Conservation (phyloP, 2,329 filamentous ascomycete genomes). For the Penicillium corylophilum region DNA sequence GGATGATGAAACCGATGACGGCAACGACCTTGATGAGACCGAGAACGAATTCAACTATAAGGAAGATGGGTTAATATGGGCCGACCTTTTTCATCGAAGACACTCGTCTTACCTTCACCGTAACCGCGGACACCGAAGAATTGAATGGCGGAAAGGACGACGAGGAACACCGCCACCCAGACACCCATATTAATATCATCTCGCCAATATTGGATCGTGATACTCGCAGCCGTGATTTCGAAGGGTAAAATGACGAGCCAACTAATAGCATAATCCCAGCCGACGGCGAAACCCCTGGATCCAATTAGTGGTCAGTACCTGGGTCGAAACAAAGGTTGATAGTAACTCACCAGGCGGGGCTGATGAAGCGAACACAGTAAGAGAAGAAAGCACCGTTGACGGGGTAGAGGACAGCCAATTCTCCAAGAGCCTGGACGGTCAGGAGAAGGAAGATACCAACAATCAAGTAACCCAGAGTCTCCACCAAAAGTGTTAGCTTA, state of each 20-base stretch:
- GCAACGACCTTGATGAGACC: constrained; percentile 59
- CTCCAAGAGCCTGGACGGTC: constrained; percentile 60
- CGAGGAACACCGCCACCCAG: constrained; percentile 59
- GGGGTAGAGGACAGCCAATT: constrained; percentile 62
- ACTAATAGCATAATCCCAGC: constrained; percentile 68
- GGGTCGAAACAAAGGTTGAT: background rate
- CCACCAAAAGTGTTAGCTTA: background rate
- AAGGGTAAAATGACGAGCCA: constrained; percentile 80
- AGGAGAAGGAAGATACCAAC: constrained; percentile 59
- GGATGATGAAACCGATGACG: constrained; percentile 66
- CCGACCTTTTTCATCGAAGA: background rate
- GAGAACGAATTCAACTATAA: constrained; percentile 57
- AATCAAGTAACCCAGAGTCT: constrained; percentile 49
- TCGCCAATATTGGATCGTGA: constrained; percentile 56
- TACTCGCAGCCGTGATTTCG: constrained; percentile 63
- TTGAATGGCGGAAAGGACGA: constrained; percentile 53
- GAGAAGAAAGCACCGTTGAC: constrained; percentile 63
- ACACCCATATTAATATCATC: constrained; percentile 53
- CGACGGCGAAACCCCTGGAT: constrained; percentile 47
- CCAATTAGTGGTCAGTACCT: background rate
- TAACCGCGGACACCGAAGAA: constrained; percentile 57
- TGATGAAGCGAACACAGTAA: constrained; percentile 62
- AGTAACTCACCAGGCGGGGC: constrained; percentile 52
- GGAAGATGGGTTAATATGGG: background rate
- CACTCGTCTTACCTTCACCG: constrained; percentile 19